Evolutionary conservation across 179 eudicot genomes (phyloP), one percentile per base, ranked within the genome.

Genomic region (Kewa caespitosa): DNA sequence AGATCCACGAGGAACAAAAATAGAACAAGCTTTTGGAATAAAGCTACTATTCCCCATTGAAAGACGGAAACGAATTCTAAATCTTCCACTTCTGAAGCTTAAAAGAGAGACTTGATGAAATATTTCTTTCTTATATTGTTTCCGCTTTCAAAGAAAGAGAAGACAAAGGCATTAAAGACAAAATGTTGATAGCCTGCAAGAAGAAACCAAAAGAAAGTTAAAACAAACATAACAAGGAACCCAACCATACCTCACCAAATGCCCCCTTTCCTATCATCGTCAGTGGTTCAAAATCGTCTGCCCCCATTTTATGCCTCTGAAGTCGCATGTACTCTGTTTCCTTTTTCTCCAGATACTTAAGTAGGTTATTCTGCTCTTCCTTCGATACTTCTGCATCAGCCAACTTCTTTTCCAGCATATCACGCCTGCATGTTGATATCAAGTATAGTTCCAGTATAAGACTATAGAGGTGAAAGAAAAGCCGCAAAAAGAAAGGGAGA

Each of bases 211-310:
- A 13, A 4, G 1, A 41, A 38, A 43, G 27, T 31, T 32, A 25
- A 38, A 38, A 64, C 42, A 39, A 50, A 15, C 37, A 70, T 2
- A 33, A 52, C 18, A 50, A 31, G 74, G 62, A 52, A 70, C 42
- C 23, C 73, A 66, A 46, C 38, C 67, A 63, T 64, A 88, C 97
- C 94, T 91, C 97, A 23, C 97, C 97, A 83, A 91, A 91, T 77
- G 97, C 97, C 76, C 97, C 97, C 87, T 91, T 91, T 64, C 97
- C 97, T 62, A 91, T 91, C 92, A 91, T 90, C 67, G 97, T 91
- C 79, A 91, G 80, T 28, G 89, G 92, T 76, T 91, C 97, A 82
- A 91, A 91, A 86, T 91, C 97, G 76, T 91, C 97, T 64, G 97
- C 87, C 57, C 97, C 94, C 97, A 91, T 91, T 86, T 91, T 91